phyloP scores from a whole-genome alignment of 202 grass and related monocot genomes.

The Zizania palustris region DNA sequence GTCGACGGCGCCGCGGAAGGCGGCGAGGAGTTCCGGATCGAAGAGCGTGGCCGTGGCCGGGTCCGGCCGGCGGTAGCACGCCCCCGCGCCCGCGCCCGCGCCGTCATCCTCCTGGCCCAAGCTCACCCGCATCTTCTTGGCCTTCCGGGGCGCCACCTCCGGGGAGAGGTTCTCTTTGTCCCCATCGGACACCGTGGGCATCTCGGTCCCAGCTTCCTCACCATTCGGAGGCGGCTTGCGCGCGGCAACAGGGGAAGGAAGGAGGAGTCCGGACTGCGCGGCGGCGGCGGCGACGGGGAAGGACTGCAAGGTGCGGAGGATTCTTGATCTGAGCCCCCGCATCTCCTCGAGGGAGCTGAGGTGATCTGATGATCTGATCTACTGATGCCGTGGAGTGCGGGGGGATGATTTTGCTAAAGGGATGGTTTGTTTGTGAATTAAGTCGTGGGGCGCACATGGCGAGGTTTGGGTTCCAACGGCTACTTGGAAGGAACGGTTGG shows the following conservation, averaged over 20 bases:
- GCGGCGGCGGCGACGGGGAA: constrained; percentile 49
- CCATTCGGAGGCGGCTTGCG: background rate
- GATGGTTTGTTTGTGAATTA: no score
- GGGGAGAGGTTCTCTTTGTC: constrained; percentile 71
- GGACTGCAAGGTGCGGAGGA: constrained; percentile 68
- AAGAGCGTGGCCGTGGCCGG: constrained; percentile 67
- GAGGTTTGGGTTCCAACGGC: background rate
- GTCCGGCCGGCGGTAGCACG: constrained; percentile 57
- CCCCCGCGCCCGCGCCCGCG: background rate
- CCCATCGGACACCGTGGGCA: background rate
- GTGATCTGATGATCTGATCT: background rate
- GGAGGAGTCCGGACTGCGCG: constrained; percentile 48
- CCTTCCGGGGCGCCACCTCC: constrained; percentile 39
- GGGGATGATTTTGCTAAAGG: no score
- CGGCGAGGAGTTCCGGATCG: constrained; percentile 82
- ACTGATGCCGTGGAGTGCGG: background rate
- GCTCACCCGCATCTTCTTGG: constrained; percentile 47
- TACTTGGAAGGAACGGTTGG: background rate
- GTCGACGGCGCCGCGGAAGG: constrained; percentile 65
- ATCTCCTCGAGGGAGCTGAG: constrained; percentile 6
- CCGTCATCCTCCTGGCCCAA: background rate
- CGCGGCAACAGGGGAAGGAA: background rate
- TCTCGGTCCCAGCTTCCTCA: background rate
- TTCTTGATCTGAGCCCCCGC: constrained; percentile 65
- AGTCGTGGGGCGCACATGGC: no score